Percentiles rank a stretch among this genome's conserved stretches.
These are phyloP conservation scores for Salix exigua DNA, from an alignment of 345 rosid species.

Conservation along the genomic window DNA sequence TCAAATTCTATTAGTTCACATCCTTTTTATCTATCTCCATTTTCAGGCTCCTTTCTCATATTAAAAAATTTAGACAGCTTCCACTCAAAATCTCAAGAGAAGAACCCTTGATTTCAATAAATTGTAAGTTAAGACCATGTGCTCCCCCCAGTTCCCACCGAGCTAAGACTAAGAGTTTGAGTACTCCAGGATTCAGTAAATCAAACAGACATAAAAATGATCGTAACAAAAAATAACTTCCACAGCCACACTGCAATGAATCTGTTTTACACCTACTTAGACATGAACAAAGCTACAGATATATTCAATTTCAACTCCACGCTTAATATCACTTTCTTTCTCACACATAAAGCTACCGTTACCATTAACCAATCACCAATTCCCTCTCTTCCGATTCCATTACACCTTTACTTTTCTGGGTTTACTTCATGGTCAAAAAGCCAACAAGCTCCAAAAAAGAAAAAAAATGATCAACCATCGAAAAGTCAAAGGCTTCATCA, in stretches of 20 bases:
- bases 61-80: neutral
- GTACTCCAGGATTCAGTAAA: too few relatives aligned
- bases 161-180: too few relatives aligned
- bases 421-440: neutral
- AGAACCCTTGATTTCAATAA: neutral
- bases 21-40: neutral
- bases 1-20: neutral
- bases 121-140: neutral
- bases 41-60: neutral
- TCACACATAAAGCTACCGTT: neutral
- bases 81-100: neutral
- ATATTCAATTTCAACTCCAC: too few relatives aligned
- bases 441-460: neutral
- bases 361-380: neutral
- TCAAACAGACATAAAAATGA: neutral
- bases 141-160: neutral
- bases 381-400: neutral
- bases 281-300: too few relatives aligned
- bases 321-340: neutral
- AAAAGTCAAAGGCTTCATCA: neutral
- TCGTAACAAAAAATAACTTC: neutral
- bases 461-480: neutral
- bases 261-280: neutral
- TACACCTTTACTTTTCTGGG: neutral
- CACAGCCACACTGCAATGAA: neutral